A percentile compares a stretch with the other conserved stretches of the same genome.
Conservation (phyloP, 225 moss, liverwort and hornwort genomes). For the Marchantia polymorpha region DNA sequence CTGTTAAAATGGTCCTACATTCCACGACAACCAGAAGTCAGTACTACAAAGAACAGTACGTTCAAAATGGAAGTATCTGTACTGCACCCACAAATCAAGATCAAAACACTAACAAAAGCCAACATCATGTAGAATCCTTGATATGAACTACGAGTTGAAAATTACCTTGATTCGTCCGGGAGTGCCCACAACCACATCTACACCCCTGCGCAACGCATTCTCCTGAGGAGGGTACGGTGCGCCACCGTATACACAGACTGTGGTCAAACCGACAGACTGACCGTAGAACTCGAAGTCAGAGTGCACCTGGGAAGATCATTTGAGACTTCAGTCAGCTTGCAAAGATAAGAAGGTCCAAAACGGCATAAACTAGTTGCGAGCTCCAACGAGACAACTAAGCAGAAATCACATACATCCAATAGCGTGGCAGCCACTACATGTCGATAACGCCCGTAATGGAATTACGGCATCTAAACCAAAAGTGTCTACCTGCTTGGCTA, state of each 20-base stretch:
- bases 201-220: constrained; percentile 70
- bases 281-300: constrained; percentile 91
- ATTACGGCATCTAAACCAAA: neutral
- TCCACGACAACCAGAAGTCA: neutral
- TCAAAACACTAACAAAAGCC: neutral
- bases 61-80: neutral
- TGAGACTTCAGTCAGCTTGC: too few species aligned
- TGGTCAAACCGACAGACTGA: constrained; percentile 65
- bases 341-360: neutral
- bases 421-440: neutral
- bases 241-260: constrained; percentile 87
- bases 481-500: constrained; percentile 67
- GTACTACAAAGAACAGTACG: neutral
- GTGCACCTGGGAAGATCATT: constrained; percentile 51
- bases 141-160: too few species aligned
- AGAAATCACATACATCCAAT: neutral
- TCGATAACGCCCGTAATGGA: neutral
- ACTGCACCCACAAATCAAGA: neutral
- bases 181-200: constrained; percentile 92
- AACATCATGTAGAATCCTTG: too few species aligned
- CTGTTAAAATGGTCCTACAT: constrained; percentile 67
- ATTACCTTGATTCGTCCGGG: constrained; percentile 87
- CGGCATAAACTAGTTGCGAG: neutral
- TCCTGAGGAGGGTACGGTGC: constrained; percentile 77
- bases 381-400: neutral